These are phyloP conservation scores for Penicillium cataractarum DNA, from an alignment of 495 filamentous ascomycete genomes.

Conservation along the genomic window DNA sequence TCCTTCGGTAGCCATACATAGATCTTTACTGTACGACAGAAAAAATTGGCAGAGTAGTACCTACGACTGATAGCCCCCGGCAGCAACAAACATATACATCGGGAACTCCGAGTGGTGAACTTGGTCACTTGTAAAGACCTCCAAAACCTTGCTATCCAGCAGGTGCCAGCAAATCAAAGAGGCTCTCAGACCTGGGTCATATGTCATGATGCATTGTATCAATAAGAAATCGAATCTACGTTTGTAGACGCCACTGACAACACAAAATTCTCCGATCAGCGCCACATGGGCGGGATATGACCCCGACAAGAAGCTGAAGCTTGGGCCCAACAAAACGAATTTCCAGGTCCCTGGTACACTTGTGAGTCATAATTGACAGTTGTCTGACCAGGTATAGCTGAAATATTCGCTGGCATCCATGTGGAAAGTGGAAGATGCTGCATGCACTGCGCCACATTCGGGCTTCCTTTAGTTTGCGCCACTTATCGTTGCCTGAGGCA, in stretches of 20 bases:
- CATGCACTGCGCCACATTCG: constrained; percentile 18
- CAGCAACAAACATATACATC: neutral
- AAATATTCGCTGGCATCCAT: constrained; percentile 3
- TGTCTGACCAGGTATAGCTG: constrained; percentile 11
- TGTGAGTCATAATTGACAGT: constrained; percentile 17
- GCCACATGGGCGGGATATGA: constrained; percentile 2
- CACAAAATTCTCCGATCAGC: constrained; percentile 14
- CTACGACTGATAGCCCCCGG: too few relatives aligned
- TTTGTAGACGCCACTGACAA: constrained; percentile 14
- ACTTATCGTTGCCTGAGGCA: constrained; percentile 10
- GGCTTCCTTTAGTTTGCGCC: neutral
- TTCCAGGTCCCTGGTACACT: neutral
- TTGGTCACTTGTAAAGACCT: neutral
- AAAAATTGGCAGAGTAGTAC: too few relatives aligned
- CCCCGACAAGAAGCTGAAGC: constrained; percentile 7
- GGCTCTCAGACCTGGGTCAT: neutral
- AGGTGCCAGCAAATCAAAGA: neutral
- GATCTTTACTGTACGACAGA: too few relatives aligned
- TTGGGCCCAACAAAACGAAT: constrained; percentile 2
- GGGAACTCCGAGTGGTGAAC: constrained; percentile 7
- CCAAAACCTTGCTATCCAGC: neutral
- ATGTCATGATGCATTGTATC: neutral
- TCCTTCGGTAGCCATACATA: too few relatives aligned
- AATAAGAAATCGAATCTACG: neutral
- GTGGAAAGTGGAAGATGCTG: constrained; percentile 5